These are phyloP conservation scores for Globisporangium mamillatum DNA, from an alignment of 352 stramenopile genomes.

Conservation along the genomic window DNA sequence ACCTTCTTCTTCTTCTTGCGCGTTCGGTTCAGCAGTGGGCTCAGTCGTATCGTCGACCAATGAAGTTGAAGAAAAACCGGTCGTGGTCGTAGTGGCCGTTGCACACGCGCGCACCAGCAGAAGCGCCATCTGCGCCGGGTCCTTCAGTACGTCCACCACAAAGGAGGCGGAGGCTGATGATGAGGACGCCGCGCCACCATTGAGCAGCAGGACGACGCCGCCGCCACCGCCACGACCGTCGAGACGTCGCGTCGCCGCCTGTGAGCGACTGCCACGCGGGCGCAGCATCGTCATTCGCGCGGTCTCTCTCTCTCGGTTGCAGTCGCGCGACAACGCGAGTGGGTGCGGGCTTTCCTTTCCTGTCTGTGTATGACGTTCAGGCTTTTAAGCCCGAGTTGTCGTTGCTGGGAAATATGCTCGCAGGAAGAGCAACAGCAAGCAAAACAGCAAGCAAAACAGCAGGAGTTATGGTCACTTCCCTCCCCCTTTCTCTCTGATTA, in stretches of 20 bases:
- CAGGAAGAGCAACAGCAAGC: neutral
- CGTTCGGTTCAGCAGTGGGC: constrained; percentile 12
- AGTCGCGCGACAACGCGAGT: neutral
- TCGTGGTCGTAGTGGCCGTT: neutral
- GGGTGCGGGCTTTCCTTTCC: neutral
- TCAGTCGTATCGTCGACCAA: neutral
- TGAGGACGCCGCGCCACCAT: neutral
- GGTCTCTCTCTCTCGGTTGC: neutral
- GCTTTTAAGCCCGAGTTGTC: neutral
- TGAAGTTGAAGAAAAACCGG: constrained; percentile 15
- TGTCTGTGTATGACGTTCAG: neutral
- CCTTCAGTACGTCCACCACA: constrained; percentile 24
- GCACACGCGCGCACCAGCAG: constrained; percentile 43
- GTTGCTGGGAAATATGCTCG: neutral
- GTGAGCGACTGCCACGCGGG: neutral
- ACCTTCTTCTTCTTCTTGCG: constrained; percentile 9
- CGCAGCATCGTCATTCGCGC: constrained; percentile 2
- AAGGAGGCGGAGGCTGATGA: neutral
- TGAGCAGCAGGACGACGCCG: neutral
- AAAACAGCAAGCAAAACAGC: neutral
- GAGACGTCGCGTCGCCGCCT: constrained; percentile 6
- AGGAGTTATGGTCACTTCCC: constrained; percentile 7
- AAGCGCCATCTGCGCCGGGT: constrained; percentile 41
- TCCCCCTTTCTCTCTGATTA: constrained; percentile 13
- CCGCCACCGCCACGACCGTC: neutral